Evolutionary conservation across 805 yeast genomes (phyloP).

Genomic region (Pichia scutulata): DNA sequence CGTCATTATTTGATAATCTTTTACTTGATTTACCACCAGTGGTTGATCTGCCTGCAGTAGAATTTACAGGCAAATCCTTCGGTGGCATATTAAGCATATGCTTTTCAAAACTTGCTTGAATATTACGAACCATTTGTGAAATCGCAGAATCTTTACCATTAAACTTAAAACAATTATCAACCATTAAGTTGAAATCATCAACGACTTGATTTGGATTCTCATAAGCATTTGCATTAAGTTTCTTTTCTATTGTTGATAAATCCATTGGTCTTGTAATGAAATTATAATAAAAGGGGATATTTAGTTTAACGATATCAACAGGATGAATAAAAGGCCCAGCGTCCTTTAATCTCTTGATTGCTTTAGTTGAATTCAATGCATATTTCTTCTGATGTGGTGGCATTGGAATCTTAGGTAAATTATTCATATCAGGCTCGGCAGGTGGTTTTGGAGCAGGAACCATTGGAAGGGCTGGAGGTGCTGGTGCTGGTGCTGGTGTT

Average conservation of each 20-base stretch:
- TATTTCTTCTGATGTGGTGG: conserved; percentile 82
- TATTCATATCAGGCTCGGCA: conserved; percentile 63
- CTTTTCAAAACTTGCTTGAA: conserved; percentile 88
- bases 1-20: conserved; percentile 30
- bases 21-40: conserved; percentile 14
- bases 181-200: conserved; percentile 79
- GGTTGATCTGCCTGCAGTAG: conserved; percentile 12
- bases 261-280: conserved; percentile 88
- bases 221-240: conserved; percentile 63
- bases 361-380: conserved; percentile 70
- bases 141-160: conserved; percentile 81
- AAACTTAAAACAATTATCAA: conserved; percentile 70
- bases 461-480: conserved; percentile 20
- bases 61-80: conserved; percentile 31
- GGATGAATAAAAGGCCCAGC: conserved; percentile 86
- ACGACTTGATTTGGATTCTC: conserved; percentile 59
- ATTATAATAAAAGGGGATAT: conserved; percentile 86
- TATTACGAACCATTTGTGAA: conserved; percentile 84
- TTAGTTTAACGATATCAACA: conserved; percentile 80
- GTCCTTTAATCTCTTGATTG: conserved; percentile 84
- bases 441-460: conserved; percentile 73
- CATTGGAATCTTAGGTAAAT: conserved; percentile 57
- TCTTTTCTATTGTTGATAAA: conserved; percentile 80
- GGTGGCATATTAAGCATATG: conserved; percentile 91
- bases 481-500: conserved; percentile 56